Conservation (phyloP, 2,329 filamentous ascomycete species). For the Purpureocillium takamizusanense region DNA sequence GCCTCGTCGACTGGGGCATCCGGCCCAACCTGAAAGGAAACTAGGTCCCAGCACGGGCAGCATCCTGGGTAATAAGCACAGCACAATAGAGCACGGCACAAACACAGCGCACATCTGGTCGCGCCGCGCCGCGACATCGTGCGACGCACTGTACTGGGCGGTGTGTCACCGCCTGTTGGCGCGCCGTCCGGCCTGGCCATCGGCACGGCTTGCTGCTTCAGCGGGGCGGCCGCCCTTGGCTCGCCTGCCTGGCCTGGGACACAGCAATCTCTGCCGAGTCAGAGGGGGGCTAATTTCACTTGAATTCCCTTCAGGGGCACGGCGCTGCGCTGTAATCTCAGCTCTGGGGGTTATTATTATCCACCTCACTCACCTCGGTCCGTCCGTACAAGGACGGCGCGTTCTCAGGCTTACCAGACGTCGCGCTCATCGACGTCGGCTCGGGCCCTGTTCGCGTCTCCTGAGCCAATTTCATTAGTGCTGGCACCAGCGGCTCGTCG, state of each 20-base stretch:
- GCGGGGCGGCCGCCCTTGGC: no score
- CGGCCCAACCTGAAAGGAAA: no score
- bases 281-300: constrained; percentile 15
- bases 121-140: neutral
- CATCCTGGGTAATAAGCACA: no score
- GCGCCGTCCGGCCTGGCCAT: constrained; percentile 8
- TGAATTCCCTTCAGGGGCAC: constrained; percentile 10
- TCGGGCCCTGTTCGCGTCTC: constrained; percentile 1
- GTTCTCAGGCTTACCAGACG: no score
- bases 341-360: constrained; percentile 8
- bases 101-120: no score
- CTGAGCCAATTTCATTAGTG: constrained; percentile 5
- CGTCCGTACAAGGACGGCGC: no score
- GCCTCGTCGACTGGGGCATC: neutral
- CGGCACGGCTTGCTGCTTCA: constrained; percentile 15
- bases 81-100: no score
- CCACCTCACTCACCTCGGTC: no score
- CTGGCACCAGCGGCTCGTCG: neutral
- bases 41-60: no score
- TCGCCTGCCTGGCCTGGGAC: neutral
- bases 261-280: constrained; percentile 16
- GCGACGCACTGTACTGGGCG: constrained; percentile 16
- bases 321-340: no score
- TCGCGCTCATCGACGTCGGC: neutral
- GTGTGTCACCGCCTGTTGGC: constrained; percentile 6